Percentiles rank a stretch among this genome's conserved stretches.
Conservation (phyloP, 2,329 filamentous ascomycete genomes). For the Elsinoe necatrix region DNA sequence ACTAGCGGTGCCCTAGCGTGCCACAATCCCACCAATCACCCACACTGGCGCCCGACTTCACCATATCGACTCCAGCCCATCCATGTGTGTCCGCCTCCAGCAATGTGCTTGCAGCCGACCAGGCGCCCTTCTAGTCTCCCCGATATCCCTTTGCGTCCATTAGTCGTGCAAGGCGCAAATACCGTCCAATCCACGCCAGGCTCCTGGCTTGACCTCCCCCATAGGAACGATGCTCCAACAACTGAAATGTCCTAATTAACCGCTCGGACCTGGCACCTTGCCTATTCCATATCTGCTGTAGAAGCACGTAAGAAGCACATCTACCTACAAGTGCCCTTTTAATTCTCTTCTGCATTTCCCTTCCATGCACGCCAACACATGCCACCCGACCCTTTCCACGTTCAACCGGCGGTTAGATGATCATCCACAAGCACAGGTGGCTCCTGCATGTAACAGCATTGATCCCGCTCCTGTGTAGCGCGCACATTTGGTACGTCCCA, state of each 20-base stretch:
- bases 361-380: constrained; percentile 15
- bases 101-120: constrained; percentile 13
- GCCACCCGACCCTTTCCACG: constrained; percentile 7
- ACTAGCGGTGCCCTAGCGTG: constrained; percentile 1
- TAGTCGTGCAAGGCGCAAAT: constrained; percentile 2
- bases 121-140: constrained; percentile 7
- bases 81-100: not conserved
- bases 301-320: constrained; percentile 15
- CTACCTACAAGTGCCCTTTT: constrained; percentile 21
- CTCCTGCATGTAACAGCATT: constrained; percentile 11
- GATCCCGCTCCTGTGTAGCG: constrained; percentile 22
- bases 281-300: constrained; percentile 20
- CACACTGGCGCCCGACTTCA: constrained; percentile 11
- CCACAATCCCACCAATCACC: constrained; percentile 11
- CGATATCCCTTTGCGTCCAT: constrained; percentile 8
- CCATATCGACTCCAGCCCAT: constrained; percentile 10
- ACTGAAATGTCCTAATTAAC: constrained; percentile 25
- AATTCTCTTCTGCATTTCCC: constrained; percentile 20
- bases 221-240: constrained; percentile 20
- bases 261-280: constrained; percentile 20
- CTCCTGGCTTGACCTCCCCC: not conserved
- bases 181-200: not conserved
- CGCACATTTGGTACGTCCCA: constrained; percentile 29
- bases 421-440: not conserved
- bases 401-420: constrained; percentile 9